These are phyloP conservation scores for Furcasterigmium furcatum DNA, from an alignment of 2,329 filamentous ascomycete species.

Conservation along the genomic window DNA sequence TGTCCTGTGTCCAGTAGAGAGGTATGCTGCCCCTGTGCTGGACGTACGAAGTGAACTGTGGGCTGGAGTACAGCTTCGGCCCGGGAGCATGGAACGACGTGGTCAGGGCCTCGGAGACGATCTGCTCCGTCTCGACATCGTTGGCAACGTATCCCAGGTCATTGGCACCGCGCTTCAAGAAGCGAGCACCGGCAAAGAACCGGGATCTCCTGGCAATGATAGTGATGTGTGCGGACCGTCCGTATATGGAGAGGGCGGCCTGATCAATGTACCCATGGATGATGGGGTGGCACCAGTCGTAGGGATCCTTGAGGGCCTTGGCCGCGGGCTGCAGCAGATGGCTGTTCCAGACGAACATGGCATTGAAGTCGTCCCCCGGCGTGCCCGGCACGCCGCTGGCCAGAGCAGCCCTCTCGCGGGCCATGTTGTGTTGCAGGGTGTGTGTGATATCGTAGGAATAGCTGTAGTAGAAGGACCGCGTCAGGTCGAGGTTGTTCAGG, in stretches of 20 bases:
- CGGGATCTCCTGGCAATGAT: constrained; percentile 90
- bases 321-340: constrained; percentile 78
- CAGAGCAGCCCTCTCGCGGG: constrained; percentile 70
- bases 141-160: constrained; percentile 95
- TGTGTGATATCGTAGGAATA: constrained; percentile 96
- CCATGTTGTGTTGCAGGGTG: constrained; percentile 89
- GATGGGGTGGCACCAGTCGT: constrained; percentile 94
- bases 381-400: constrained; percentile 59
- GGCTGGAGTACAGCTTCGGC: constrained; percentile 79
- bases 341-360: constrained; percentile 98
- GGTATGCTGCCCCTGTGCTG: constrained; percentile 97
- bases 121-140: constrained; percentile 98
- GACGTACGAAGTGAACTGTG: constrained; percentile 92
- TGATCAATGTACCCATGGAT: constrained; percentile 97
- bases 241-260: constrained; percentile 79
- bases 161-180: constrained; percentile 91
- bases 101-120: constrained; percentile 89
- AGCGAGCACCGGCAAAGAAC: constrained; percentile 90
- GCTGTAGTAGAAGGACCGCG: constrained; percentile 94
- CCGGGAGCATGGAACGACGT: constrained; percentile 95
- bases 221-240: constrained; percentile 84
- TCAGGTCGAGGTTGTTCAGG: constrained; percentile 86
- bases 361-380: constrained; percentile 68
- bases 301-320: constrained; percentile 70
- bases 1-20: constrained; percentile 96